Conservation (phyloP, 23 red algal species). For the Gracilaria gracilis region DNA sequence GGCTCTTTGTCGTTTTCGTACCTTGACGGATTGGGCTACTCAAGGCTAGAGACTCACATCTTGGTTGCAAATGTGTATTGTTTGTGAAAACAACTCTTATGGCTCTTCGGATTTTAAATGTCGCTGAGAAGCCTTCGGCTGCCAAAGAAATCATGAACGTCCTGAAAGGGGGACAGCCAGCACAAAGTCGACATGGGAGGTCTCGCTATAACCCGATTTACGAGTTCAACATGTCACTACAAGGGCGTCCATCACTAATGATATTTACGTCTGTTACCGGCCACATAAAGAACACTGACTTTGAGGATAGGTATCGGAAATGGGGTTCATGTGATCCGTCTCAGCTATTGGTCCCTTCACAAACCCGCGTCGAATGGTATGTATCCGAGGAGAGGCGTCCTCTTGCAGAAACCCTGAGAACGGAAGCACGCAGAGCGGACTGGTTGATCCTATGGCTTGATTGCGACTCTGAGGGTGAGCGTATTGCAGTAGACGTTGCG, state of each 20-base stretch:
- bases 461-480: constrained; percentile 97
- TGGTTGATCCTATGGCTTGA: constrained; percentile 93
- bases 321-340: constrained; percentile 80
- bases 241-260: constrained; percentile 46
- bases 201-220: constrained; percentile 80
- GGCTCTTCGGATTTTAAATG: constrained; percentile 72
- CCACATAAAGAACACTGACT: constrained; percentile 87
- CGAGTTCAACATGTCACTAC: constrained; percentile 68
- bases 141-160: constrained; percentile 83
- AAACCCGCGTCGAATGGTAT: constrained; percentile 51
- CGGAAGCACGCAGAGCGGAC: constrained; percentile 56
- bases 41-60: background rate
- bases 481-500: constrained; percentile 88
- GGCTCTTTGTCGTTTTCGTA: no score
- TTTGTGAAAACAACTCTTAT: background rate
- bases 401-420: constrained; percentile 63
- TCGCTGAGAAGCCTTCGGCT: constrained; percentile 97
- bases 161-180: constrained; percentile 33
- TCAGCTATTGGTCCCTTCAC: constrained; percentile 60
- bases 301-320: constrained; percentile 73
- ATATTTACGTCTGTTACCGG: constrained; percentile 91
- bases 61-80: background rate
- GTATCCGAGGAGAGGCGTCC: constrained; percentile 75
- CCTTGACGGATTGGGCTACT: no score
- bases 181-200: constrained; percentile 13